Percentiles rank a stretch among this genome's conserved stretches.
Conservation (phyloP, 2,329 filamentous ascomycete species). For the Microascus cirrosus region DNA sequence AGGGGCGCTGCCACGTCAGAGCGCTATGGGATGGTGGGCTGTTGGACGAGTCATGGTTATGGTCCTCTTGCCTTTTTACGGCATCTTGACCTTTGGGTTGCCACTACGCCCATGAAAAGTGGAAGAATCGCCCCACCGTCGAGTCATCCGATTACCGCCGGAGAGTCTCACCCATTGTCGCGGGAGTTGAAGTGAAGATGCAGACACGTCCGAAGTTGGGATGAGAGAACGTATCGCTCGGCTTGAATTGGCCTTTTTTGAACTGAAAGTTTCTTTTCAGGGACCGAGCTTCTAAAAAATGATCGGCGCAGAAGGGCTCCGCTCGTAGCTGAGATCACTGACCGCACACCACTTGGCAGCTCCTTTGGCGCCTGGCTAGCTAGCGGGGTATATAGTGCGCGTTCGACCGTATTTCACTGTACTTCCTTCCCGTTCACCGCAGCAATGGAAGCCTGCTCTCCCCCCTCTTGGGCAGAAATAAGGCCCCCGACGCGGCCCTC, state of each 20-base stretch:
- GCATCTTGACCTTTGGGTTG: neutral
- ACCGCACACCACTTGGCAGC: neutral
- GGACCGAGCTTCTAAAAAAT: too few species aligned
- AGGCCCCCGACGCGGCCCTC: constrained; percentile 1
- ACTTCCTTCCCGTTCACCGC: neutral
- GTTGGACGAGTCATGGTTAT: neutral
- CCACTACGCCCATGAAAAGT: neutral
- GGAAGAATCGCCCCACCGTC: neutral
- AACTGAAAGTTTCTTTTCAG: too few species aligned
- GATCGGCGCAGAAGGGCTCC: too few species aligned
- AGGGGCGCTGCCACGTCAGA: neutral
- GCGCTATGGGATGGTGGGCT: neutral
- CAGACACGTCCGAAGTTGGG: too few species aligned
- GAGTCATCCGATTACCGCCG: neutral
- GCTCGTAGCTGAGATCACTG: too few species aligned
- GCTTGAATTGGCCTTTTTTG: too few species aligned
- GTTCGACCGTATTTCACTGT: neutral
- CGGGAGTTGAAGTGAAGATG: neutral
- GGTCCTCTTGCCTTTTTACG: neutral
- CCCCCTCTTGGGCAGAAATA: constrained; percentile 4
- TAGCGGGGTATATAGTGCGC: neutral
- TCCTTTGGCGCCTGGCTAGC: neutral
- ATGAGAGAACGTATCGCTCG: too few species aligned
- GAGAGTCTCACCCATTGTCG: neutral
- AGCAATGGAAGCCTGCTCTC: neutral